A percentile compares a stretch with the other conserved stretches of the same genome.
Evolutionary conservation across 768 basidiomycete species (phyloP).

Genomic region (Suillus paluster): DNA sequence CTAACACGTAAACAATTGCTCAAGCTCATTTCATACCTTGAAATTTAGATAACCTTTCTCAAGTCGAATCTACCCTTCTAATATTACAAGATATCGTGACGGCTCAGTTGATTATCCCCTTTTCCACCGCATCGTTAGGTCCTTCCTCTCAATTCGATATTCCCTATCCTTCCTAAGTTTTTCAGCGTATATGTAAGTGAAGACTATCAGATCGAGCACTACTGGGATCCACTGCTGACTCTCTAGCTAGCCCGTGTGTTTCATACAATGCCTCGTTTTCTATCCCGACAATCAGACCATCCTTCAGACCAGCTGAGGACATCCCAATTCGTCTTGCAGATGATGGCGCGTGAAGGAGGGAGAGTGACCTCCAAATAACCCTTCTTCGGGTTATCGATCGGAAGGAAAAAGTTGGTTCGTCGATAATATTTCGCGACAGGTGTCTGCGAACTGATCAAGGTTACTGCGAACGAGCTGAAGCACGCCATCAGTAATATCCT

Average conservation of each 20-base stretch:
- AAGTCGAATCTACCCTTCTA: neutral
- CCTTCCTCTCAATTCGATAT: constrained; percentile 11
- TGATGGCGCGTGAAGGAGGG: neutral
- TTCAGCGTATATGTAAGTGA: constrained; percentile 34
- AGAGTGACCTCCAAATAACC: constrained; percentile 10
- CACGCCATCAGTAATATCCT: neutral
- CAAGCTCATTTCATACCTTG: neutral
- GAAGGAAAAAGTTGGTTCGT: neutral
- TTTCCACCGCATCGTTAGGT: neutral
- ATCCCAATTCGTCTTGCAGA: no score
- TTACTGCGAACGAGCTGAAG: constrained; percentile 9
- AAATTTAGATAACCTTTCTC: no score
- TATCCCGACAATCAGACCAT: no score
- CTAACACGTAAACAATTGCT: neutral
- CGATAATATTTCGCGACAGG: constrained; percentile 10
- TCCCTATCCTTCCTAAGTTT: constrained; percentile 29
- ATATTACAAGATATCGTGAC: neutral
- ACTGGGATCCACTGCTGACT: neutral
- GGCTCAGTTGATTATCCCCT: neutral
- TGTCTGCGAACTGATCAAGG: neutral
- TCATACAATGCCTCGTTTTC: neutral
- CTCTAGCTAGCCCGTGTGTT: neutral
- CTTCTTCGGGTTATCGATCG: neutral
- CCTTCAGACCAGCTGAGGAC: no score
- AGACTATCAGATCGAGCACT: constrained; percentile 33